Percentiles rank a stretch among this genome's conserved stretches.
These are phyloP conservation scores for Austroboletus niveus DNA, from an alignment of 1,284 basidiomycete genomes.

Conservation along the genomic window DNA sequence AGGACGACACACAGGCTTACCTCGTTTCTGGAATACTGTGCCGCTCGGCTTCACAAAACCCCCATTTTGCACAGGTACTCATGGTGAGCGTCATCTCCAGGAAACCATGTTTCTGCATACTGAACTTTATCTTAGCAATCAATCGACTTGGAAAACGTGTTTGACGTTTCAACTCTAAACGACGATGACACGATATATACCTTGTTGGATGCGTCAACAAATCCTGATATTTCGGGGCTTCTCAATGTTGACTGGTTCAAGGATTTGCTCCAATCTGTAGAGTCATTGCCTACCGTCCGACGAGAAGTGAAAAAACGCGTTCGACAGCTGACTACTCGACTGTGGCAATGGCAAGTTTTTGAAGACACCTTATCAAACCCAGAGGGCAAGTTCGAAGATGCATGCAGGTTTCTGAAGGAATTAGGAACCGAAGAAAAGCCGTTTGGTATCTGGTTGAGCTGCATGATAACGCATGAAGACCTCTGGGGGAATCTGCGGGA, in stretches of 20 bases:
- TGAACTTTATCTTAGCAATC: conserved; percentile 43
- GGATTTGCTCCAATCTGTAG: conserved; percentile 43
- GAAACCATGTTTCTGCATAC: not conserved
- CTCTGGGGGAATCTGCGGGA: conserved; percentile 34
- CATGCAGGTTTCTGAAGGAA: conserved; percentile 53
- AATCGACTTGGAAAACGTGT: conserved; percentile 52
- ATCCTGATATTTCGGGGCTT: conserved; percentile 57
- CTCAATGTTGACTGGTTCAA: conserved; percentile 34
- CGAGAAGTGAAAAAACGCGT: conserved; percentile 44
- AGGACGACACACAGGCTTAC: conserved; percentile 57
- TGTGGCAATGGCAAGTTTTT: conserved; percentile 59
- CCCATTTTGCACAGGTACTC: conserved; percentile 40
- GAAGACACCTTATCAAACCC: conserved; percentile 57
- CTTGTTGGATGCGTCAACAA: conserved; percentile 60
- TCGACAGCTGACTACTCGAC: conserved; percentile 44
- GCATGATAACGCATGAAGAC: conserved; percentile 56
- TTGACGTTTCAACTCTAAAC: conserved; percentile 47
- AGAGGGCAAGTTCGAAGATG: conserved; percentile 45
- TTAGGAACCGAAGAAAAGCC: conserved; percentile 61
- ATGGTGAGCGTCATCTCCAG: conserved; percentile 38
- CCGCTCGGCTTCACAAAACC: conserved; percentile 61
- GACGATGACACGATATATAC: conserved; percentile 55
- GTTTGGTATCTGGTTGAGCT: conserved; percentile 68
- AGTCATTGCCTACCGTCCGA: conserved; percentile 38
- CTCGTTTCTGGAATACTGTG: conserved; percentile 58